Evolutionary conservation across 1,139 yeast species (phyloP), one percentile per base, ranked within the genome.

Genomic region (Kluyveromyces marxianus): DNA sequence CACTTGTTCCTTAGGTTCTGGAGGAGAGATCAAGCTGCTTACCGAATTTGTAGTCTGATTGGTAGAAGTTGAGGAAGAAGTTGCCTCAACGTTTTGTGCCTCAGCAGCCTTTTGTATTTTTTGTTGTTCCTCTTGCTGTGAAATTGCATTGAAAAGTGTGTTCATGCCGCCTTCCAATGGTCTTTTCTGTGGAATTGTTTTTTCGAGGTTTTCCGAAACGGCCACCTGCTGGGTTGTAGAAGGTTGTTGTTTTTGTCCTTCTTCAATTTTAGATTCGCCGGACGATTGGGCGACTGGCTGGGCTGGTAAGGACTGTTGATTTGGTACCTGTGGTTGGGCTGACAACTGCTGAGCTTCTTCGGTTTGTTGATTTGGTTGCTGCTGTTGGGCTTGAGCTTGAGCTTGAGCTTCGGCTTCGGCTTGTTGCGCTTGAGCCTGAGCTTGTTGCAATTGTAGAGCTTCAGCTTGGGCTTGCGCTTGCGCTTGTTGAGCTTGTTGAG

Each of bases 101-200:
- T 39, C 39, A n/a, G 41, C 37, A 25, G 29, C 29, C 34, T 37
- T 37, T 14, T 48, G 55, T 28, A 44, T 55, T 41, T 47, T 56
- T 43, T 47, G 55, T 41, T 42, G 49, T 37, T 43, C 51, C 36
- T 46, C 47, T 21, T 44, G 47, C 29, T 44, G 47, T 3, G 47
- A 44, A 10, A 44, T 44, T 4, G 64, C 65, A 46, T 58, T 55
- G 6, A 61, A 64, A 30, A 61, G 44, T 2, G 63, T 59, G 44
- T 59, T 54, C 41, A 61, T 62, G 24, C 57, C 61, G n/a, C 57
- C 60, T 40, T 59, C 64, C 45, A 54, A 48, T 7, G 56, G 50
- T 49, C 64, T 58, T 44, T 59, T 59, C 41, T 57, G 59, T 4
- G 58, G 58, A 6, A 53, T 32, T 26, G 57, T 53, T 52, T 60